Percentiles rank a stretch among this genome's conserved stretches.
These are phyloP conservation scores for Tylopilus sp. DNA, from an alignment of 768 basidiomycete genomes.

Conservation along the genomic window DNA sequence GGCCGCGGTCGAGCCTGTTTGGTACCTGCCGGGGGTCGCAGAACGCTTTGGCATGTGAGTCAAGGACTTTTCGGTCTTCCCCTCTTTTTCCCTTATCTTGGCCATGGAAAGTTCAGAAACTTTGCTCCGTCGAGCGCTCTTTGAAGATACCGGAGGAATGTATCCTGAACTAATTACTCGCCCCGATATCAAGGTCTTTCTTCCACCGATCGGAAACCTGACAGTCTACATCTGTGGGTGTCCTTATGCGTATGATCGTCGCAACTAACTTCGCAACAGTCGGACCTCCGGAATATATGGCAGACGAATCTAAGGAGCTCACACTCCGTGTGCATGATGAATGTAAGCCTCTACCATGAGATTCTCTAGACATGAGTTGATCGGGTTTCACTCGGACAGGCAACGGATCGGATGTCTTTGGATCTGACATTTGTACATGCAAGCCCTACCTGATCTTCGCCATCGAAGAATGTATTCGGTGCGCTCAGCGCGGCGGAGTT, in stretches of 20 bases:
- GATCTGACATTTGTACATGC: slow-evolving; percentile 89
- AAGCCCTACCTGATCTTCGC: slow-evolving; percentile 92
- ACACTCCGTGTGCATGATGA: slow-evolving; percentile 93
- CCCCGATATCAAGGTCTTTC: slow-evolving; percentile 92
- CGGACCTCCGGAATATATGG: slow-evolving; percentile 76
- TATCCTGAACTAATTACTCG: slow-evolving; percentile 94
- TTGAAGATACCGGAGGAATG: slow-evolving; percentile 96
- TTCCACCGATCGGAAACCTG: slow-evolving; percentile 89
- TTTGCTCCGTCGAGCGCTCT: slow-evolving; percentile 83
- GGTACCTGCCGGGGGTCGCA: slow-evolving; percentile 92
- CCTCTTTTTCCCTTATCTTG: not conserved
- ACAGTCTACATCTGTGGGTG: slow-evolving; percentile 87
- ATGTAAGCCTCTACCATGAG: slow-evolving; percentile 47
- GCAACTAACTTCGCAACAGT: slow-evolving; percentile 41
- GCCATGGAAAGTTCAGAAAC: slow-evolving; percentile 61
- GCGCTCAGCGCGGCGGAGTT: slow-evolving; percentile 81
- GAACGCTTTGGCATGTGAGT: slow-evolving; percentile 90
- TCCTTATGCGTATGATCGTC: not conserved
- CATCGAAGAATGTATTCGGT: slow-evolving; percentile 88
- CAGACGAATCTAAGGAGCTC: slow-evolving; percentile 73
- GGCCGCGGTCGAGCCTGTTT: slow-evolving; percentile 95
- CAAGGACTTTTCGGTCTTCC: not conserved
- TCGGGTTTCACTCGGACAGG: slow-evolving; percentile 37
- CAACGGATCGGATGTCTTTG: slow-evolving; percentile 95
- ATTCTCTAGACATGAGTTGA: not conserved